Percentiles rank a stretch among this genome's conserved stretches.
These are phyloP conservation scores for Aspergillus egyptiacus DNA, from an alignment of 495 filamentous ascomycete species.

Conservation along the genomic window DNA sequence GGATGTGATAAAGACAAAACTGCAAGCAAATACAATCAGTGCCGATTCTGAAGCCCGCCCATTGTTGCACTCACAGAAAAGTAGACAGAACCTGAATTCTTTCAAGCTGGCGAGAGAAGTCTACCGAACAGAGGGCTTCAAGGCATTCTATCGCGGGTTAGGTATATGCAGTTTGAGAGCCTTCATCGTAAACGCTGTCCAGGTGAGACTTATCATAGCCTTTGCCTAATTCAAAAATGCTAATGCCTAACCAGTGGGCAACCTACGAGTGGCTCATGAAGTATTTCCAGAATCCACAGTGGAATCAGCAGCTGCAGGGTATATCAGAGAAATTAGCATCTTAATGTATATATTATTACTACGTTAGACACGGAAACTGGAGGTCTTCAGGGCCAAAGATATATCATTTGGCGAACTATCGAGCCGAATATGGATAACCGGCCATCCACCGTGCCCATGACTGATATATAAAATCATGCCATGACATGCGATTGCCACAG, in stretches of 20 bases:
- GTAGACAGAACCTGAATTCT: constrained; percentile 40
- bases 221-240: not conserved
- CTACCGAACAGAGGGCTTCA: constrained; percentile 58
- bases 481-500: no score
- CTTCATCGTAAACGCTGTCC: constrained; percentile 73
- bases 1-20: constrained; percentile 81
- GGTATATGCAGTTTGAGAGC: constrained; percentile 73
- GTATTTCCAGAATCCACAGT: constrained; percentile 19
- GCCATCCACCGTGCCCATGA: no score
- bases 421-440: no score
- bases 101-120: constrained; percentile 55
- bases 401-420: no score
- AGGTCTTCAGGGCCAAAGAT: no score
- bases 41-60: constrained; percentile 29
- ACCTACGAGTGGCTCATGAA: constrained; percentile 81
- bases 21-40: constrained; percentile 60
- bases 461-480: no score
- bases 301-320: not conserved
- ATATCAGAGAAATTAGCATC: not conserved
- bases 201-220: constrained; percentile 34
- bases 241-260: constrained; percentile 56
- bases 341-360: no score
- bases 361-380: no score
- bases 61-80: constrained; percentile 14
- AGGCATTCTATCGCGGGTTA: constrained; percentile 72